Evolutionary conservation across 106 monocot genomes (phyloP), one percentile per base, ranked within the genome.

Genomic region (Xerophyta viscosa): DNA sequence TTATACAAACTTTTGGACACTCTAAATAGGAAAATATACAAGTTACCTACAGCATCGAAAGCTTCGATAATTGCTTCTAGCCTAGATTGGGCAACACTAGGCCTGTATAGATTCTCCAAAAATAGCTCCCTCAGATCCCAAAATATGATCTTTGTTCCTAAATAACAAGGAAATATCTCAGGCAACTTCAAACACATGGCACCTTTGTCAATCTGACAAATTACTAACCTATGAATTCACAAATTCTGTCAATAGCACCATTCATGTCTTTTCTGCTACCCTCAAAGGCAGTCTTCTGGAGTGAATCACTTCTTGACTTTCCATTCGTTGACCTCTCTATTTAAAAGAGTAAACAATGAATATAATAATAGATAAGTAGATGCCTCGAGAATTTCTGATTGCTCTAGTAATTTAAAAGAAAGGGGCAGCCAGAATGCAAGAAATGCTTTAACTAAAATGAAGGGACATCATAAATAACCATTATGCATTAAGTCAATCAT

Each of bases 211-310:
- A 33, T 5, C 5, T 5, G 7, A 44, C 14, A 25, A 28, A 46
- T 20, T 42, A 25, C 58, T 72, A 70, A 84, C 94, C 94, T 30
- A 77, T 71, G 56, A 94, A 84, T 42, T 88, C 94, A 61, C 94
- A 94, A 22, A 94, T 57, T 58, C 58, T 74, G 58, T 84, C 81
- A 49, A 94, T 78, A 43, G 94, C 94, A 23, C 75, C 57, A 67
- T 94, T 88, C 17, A 94, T 80, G 49, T 88, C 94, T 71, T 88
- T 88, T 69, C 94, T 75, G 63, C 88, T 73, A 37, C 88, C 88
- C 63, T 88, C 88, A 81, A 94, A 94, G 75, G 79, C 41, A 69
- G 64, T 79, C 37, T 73, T 79, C 50, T 78, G 58, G 31, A 31
- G 54, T 21, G 71, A 48, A 14, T 47, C 52, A 41, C 65, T 77